These are phyloP conservation scores for Penicillium oxalicum DNA, from an alignment of 2,329 filamentous ascomycete genomes.

Conservation along the genomic window DNA sequence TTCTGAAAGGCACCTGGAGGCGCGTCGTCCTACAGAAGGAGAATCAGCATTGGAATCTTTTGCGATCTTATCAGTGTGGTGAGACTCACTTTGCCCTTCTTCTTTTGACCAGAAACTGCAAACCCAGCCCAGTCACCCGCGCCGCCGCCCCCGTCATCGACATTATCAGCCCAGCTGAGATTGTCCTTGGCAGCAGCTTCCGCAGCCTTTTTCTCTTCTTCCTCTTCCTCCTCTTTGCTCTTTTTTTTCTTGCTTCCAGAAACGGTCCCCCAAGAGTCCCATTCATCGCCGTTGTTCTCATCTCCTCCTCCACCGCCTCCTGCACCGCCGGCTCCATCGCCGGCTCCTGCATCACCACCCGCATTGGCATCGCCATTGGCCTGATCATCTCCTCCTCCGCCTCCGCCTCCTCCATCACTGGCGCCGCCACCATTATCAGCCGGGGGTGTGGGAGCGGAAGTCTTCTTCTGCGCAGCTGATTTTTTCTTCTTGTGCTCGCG, in stretches of 20 bases:
- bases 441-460: conserved; percentile 10
- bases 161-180: conserved; percentile 44
- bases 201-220: conserved; percentile 26
- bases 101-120: conserved; percentile 47
- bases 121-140: conserved; percentile 51
- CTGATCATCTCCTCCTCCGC: conserved; percentile 24
- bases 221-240: conserved; percentile 31
- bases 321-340: conserved; percentile 30
- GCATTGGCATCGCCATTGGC: conserved; percentile 35
- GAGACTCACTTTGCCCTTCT: conserved; percentile 49
- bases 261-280: conserved; percentile 26
- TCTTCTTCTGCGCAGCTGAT: conserved; percentile 14
- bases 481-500: conserved; percentile 35
- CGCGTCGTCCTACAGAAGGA: conserved; percentile 26
- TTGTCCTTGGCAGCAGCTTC: conserved; percentile 25
- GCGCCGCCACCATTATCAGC: conserved; percentile 17
- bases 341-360: conserved; percentile 32
- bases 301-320: conserved; percentile 32
- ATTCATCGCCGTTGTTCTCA: conserved; percentile 38
- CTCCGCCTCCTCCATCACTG: conserved; percentile 26
- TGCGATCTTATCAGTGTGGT: background rate
- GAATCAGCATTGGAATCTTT: background rate
- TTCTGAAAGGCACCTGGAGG: conserved; percentile 57
- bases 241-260: conserved; percentile 28
- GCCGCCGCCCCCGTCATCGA: conserved; percentile 26